Evolutionary conservation across 441 rosid species (phyloP), one percentile per base, ranked within the genome.

Genomic region (Isatis lusitanica): DNA sequence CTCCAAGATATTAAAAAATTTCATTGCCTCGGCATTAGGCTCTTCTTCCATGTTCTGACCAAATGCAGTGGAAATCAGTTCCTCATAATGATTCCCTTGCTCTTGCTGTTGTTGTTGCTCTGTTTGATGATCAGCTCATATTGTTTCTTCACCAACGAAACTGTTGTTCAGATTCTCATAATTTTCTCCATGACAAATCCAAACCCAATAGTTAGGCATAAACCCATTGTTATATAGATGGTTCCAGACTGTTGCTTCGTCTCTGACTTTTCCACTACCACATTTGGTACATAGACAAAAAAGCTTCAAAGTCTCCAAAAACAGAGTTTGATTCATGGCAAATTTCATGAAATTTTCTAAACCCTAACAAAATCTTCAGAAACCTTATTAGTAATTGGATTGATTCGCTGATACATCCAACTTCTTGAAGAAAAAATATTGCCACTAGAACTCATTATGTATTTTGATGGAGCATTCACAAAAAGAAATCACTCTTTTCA

Each of bases 351-450:
- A 47, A 21, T 10, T 47, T 2, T 63, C 42, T 17, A 63, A 46
- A 15, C 42, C 42, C 33, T 64, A 56, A 12, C 28, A 31, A 64
- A 64, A 31, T 46, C 30, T 64, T 64, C 43, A 10, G 68, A 64
- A 64, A 47, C 56, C n/a, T 47, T 17, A 16, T 64, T 31, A 6
- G 30, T 31, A 2, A 17, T 16, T 31, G 39, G 17, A 7, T 59
- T 38, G 5, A 59, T 18, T 38, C 10, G 10, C 31, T 11, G 11
- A 38, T 38, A 59, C 64, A 59, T 59, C 47, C 47, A 59, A 59
- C 16, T 6, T 6, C 64, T 38, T 11, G 46, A 38, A 38, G 16
- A 17, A 42, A 59, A 59, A 59, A 59, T 5, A 59, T 59, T 6
- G 8, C 63, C 43, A 36, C 44, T 58, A 1, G 44, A 58, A 58